Conservation (phyloP, 202 grass and related monocot genomes). For the Elaeis oleifera region DNA sequence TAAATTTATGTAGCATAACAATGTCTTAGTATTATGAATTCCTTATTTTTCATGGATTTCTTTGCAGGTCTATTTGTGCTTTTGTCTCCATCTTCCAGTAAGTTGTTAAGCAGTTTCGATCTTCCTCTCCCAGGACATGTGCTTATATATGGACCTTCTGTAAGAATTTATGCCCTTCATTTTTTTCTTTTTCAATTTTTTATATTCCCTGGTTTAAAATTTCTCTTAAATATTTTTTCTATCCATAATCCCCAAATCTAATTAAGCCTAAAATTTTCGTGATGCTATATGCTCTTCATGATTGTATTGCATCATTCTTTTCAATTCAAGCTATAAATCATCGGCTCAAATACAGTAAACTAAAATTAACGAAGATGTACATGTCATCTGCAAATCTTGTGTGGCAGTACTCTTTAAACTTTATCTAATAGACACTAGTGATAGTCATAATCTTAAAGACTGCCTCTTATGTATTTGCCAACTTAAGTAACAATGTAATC, state of each 20-base stretch:
- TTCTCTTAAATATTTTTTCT: slow-evolving; percentile 10
- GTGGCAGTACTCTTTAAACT: too few species aligned
- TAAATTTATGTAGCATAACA: background rate
- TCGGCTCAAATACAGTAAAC: too few species aligned
- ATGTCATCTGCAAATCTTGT: too few species aligned
- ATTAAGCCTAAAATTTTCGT: slow-evolving; percentile 17
- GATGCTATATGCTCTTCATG: too few species aligned
- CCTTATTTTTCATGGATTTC: slow-evolving; percentile 6
- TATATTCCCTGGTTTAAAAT: background rate
- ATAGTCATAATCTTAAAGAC: too few species aligned
- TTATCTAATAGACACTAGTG: too few species aligned
- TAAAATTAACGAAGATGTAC: too few species aligned
- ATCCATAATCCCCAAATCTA: slow-evolving; percentile 14
- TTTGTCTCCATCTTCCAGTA: slow-evolving; percentile 53
- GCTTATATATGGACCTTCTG: slow-evolving; percentile 83
- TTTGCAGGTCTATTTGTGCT: slow-evolving; percentile 66
- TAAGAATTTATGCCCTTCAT: slow-evolving; percentile 41
- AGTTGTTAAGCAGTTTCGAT: slow-evolving; percentile 47
- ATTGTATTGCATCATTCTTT: too few species aligned
- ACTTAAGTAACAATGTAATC: too few species aligned
- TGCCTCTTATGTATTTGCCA: too few species aligned
- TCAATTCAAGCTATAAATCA: too few species aligned
- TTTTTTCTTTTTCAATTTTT: background rate
- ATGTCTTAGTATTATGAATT: background rate
- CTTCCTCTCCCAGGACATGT: slow-evolving; percentile 68